Conservation (phyloP, 108 stramenopile genomes). For the Skeletonema costatum region DNA sequence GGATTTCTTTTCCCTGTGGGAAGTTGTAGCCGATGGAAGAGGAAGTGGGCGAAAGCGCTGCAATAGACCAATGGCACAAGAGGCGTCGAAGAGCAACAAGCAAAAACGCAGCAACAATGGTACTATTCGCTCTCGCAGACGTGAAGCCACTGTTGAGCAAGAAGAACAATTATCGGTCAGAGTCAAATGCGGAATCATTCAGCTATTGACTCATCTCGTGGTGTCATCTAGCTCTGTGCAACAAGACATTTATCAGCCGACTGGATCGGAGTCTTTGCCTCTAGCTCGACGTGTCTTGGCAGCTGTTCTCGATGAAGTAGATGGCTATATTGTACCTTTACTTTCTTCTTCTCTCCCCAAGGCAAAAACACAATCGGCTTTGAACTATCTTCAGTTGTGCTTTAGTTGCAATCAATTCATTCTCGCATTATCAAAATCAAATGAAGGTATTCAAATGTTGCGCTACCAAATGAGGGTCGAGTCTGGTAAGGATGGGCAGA, state of each 20-base stretch:
- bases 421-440: constrained; percentile 22
- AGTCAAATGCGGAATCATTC: constrained; percentile 32
- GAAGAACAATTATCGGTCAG: neutral
- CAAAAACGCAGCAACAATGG: neutral
- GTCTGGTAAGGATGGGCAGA: constrained; percentile 4
- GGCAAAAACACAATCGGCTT: neutral
- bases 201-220: constrained; percentile 30
- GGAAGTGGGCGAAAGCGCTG: constrained; percentile 23
- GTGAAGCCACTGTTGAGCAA: neutral
- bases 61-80: neutral
- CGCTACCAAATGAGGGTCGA: constrained; percentile 35
- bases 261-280: neutral
- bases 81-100: neutral
- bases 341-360: constrained; percentile 6
- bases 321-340: constrained; percentile 27
- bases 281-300: constrained; percentile 33
- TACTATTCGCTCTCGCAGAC: neutral
- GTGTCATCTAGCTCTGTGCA: constrained; percentile 32
- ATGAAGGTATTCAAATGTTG: constrained; percentile 34
- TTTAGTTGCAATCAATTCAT: constrained; percentile 24
- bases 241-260: constrained; percentile 9
- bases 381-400: constrained; percentile 17
- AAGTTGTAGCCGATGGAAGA: neutral
- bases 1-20: constrained; percentile 42
- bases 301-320: constrained; percentile 30